Base-by-base conservation (phyloP, 805 yeast species). In the Lachancea thermotolerans region DNA sequence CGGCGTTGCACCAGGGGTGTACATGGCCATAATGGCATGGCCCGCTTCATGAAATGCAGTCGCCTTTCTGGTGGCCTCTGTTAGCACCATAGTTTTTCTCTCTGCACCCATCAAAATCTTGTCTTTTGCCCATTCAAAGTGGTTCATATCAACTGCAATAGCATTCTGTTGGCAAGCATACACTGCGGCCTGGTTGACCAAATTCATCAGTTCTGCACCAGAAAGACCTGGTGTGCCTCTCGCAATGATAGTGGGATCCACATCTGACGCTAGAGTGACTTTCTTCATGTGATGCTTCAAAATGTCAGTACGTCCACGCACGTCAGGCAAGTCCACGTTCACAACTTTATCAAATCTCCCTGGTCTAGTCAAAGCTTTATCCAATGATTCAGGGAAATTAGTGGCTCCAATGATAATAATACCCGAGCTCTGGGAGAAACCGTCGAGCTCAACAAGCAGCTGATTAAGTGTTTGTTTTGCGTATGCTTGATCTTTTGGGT, bases 31-130 rank as follows among this genome's bases (percentile, higher is more conserved):
- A 47, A 93, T 87, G 4, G 99, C 99, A 69, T 93, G 99, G 3
- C 99, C 99, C 15, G 99, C 99, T 70, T 93, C 99, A 68, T 93
- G 99, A 66, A 82, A 93, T 1, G 99, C 99, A 14, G 99, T 93
- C 53, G 91, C 89, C 56, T 78, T 80, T 66, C 97, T 79, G 0
- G 95, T 78, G 49, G 91, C 96, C 64, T 93, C 97, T 27, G 99
- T 90, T 72, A 93, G 78, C 34, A 93, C 97, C 98, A 91, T 91
- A 21, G 96, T 86, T 69, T 86, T 87, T 65, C 95, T 85, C 56
- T 95, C 99, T 32, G 98, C 98, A 44, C 99, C 99, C 85, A 93
- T 81, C 60, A 95, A 72, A 46, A 95, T 93, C 69, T 93, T 93
- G 68, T 93, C 99, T 67, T 93, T 93, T 36, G 99, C 99, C 99